Evolutionary conservation across 2,329 filamentous ascomycete species (phyloP).

Genomic region (Xylaria sp.): DNA sequence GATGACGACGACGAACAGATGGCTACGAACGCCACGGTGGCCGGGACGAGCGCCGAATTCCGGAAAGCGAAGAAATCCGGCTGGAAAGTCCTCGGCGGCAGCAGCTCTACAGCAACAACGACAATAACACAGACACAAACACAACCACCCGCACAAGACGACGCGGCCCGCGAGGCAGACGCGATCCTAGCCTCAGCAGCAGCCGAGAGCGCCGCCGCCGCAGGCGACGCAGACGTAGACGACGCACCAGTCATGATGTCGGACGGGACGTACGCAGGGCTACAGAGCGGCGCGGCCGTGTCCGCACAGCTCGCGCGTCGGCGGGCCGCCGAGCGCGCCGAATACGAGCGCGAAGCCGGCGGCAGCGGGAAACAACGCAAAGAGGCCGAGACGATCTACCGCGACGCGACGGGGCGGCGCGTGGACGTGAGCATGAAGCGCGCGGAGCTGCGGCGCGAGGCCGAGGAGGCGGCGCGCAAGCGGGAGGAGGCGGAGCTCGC

Average conservation of each 20-base stretch:
- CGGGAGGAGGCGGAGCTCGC: slow-evolving; percentile 76
- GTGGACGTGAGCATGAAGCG: slow-evolving; percentile 93
- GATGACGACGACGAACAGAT: slow-evolving; percentile 66
- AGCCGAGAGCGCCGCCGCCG: slow-evolving; percentile 61
- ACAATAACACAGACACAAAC: slow-evolving; percentile 41
- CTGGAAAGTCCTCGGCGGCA: slow-evolving; percentile 77
- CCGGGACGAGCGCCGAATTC: slow-evolving; percentile 70
- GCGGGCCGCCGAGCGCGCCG: slow-evolving; percentile 51
- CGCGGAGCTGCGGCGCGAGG: slow-evolving; percentile 79
- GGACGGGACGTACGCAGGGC: slow-evolving; percentile 85
- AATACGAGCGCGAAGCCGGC: slow-evolving; percentile 39
- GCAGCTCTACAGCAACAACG: slow-evolving; percentile 60
- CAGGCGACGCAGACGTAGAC: slow-evolving; percentile 57
- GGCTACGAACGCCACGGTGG: slow-evolving; percentile 56
- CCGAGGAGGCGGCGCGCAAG: slow-evolving; percentile 75
- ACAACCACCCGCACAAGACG: slow-evolving; percentile 67
- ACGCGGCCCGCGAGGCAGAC: slow-evolving; percentile 60
- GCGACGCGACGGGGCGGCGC: slow-evolving; percentile 92
- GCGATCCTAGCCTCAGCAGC: slow-evolving; percentile 82
- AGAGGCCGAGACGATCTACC: slow-evolving; percentile 87
- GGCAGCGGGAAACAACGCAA: slow-evolving; percentile 62
- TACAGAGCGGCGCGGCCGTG: slow-evolving; percentile 86
- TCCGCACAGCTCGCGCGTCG: slow-evolving; percentile 75
- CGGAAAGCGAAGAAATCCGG: slow-evolving; percentile 79
- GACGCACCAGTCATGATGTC: slow-evolving; percentile 74